Conservation (phyloP, 139 green algal genomes). For the Microglena sp. region DNA sequence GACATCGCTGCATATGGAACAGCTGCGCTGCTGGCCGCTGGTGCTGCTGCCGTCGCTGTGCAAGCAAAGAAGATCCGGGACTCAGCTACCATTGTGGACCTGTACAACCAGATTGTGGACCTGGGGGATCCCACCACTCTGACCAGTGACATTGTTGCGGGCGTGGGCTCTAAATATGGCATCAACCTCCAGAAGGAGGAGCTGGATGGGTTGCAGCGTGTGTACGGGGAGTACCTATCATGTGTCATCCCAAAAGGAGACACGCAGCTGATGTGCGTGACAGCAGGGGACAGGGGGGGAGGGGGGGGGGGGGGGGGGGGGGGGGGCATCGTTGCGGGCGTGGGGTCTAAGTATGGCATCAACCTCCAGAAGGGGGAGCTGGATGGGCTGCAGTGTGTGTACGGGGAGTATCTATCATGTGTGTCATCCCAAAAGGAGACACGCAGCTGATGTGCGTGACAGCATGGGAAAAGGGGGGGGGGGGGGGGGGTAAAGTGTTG, state of each 20-base stretch:
- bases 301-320: not conserved
- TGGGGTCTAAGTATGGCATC: conserved; percentile 69
- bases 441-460: conserved; percentile 5
- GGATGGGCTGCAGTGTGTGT: conserved; percentile 16
- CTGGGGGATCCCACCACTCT: conserved; percentile 45
- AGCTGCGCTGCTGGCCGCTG: conserved; percentile 34
- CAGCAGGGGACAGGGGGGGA: not conserved
- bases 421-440: conserved; percentile 1
- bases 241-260: conserved; percentile 66
- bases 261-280: conserved; percentile 48
- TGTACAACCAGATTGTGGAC: conserved; percentile 68
- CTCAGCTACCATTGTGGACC: conserved; percentile 49
- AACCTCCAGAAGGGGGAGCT: conserved; percentile 36
- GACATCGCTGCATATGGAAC: conserved; percentile 24
- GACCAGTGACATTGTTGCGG: conserved; percentile 33
- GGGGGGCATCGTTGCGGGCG: conserved; percentile 23
- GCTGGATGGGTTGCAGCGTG: conserved; percentile 19
- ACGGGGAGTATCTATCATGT: conserved; percentile 5
- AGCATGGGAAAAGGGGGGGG: too few species aligned
- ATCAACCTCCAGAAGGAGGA: conserved; percentile 44
- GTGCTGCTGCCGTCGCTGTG: conserved; percentile 25
- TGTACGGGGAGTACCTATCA: conserved; percentile 82
- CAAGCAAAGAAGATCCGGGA: conserved; percentile 53
- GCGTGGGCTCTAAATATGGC: conserved; percentile 63
- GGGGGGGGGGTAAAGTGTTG: too few species aligned